Evolutionary conservation across 1,139 yeast genomes (phyloP).

Genomic region (Lodderomyces metapsilosis): DNA sequence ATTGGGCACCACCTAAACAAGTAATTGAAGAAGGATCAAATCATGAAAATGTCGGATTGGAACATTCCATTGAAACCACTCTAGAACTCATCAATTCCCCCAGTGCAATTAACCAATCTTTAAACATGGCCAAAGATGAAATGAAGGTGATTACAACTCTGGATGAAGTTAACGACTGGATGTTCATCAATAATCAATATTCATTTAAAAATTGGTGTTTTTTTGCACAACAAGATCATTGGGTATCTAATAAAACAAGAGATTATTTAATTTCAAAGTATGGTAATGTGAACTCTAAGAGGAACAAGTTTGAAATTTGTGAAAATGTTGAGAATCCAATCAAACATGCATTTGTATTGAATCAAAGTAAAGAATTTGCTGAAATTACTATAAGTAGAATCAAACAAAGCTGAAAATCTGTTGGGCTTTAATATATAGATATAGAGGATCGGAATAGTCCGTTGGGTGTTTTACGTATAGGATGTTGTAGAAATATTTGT

Average conservation of each 20-base stretch:
- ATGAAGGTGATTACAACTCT: conserved; percentile 46
- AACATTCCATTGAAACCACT: conserved; percentile 45
- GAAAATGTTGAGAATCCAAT: conserved; percentile 33
- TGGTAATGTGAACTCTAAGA: conserved; percentile 2
- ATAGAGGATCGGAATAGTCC: too few relatives aligned
- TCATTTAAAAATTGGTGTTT: conserved; percentile 46
- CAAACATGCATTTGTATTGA: conserved; percentile 57
- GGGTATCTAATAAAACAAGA: conserved; percentile 56
- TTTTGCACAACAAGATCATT: conserved; percentile 57
- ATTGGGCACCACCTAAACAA: conserved; percentile 5
- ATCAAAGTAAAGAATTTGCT: conserved; percentile 53
- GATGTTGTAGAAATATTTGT: too few relatives aligned
- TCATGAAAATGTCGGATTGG: conserved; percentile 20
- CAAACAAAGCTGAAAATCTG: neutral
- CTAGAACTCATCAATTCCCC: conserved; percentile 38
- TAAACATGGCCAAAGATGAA: conserved; percentile 59
- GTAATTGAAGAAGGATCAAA: conserved; percentile 6
- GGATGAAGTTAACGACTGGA: conserved; percentile 46
- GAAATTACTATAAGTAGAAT: conserved; percentile 30
- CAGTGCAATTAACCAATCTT: conserved; percentile 47
- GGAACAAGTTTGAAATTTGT: conserved; percentile 24
- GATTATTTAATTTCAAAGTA: conserved; percentile 38
- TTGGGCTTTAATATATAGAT: too few relatives aligned
- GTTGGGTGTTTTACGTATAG: too few relatives aligned
- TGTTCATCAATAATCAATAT: conserved; percentile 31